A percentile compares a stretch with the other conserved stretches of the same genome.
These are phyloP conservation scores for Aspergillus flavus DNA, from an alignment of 2,329 filamentous ascomycete species.

Conservation along the genomic window DNA sequence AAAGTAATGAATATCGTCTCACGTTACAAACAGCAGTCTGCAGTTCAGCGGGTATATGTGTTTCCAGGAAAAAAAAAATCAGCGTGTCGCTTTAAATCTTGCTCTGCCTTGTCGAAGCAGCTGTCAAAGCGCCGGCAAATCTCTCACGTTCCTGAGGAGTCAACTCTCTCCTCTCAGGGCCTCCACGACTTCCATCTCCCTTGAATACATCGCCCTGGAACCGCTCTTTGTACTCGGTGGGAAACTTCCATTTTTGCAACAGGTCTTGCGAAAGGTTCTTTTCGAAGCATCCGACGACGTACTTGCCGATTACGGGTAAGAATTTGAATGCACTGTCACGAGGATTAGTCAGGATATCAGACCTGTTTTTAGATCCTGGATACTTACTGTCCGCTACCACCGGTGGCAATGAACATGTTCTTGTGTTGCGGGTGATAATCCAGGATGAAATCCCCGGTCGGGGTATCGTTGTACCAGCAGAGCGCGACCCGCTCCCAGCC, in stretches of 20 bases:
- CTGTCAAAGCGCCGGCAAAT: conserved; percentile 22
- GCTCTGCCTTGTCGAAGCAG: conserved; percentile 23
- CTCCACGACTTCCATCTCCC: conserved; percentile 37
- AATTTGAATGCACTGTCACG: conserved; percentile 64
- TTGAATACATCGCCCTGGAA: conserved; percentile 21
- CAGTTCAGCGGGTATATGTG: not conserved
- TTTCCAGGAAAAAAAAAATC: not conserved
- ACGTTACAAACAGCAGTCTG: not conserved
- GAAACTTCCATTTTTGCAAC: conserved; percentile 59
- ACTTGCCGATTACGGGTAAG: conserved; percentile 60
- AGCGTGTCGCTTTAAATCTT: conserved; percentile 23
- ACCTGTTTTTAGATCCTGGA: not conserved
- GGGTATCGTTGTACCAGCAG: conserved; percentile 74
- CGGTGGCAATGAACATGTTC: conserved; percentile 33
- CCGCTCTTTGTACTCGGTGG: conserved; percentile 22
- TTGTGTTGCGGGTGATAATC: conserved; percentile 64
- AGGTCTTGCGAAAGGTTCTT: conserved; percentile 52
- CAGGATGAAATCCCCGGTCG: conserved; percentile 68
- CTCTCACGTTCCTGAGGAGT: conserved; percentile 16
- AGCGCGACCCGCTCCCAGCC: conserved; percentile 62
- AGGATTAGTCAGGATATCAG: not conserved
- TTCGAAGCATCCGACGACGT: conserved; percentile 60
- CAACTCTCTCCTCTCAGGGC: conserved; percentile 32
- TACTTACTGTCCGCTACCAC: conserved; percentile 35
- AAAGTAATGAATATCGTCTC: not conserved